A percentile compares a stretch with the other conserved stretches of the same genome.
Conservation (phyloP, 768 basidiomycete species). For the Boletus edulis region DNA sequence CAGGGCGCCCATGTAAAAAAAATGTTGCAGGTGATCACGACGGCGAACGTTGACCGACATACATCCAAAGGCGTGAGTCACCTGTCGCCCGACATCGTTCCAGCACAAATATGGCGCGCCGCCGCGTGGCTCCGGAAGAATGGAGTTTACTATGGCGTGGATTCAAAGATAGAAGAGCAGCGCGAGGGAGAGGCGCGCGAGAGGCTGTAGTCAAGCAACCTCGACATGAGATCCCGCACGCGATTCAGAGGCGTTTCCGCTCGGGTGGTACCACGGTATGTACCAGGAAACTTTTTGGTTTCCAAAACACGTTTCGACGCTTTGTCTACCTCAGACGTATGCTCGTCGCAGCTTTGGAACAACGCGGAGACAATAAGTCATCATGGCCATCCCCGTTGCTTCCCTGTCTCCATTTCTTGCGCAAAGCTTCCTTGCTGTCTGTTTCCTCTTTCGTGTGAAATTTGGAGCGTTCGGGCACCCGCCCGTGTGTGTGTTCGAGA, state of each 20-base stretch:
- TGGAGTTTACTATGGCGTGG: too few relatives aligned
- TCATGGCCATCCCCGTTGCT: not conserved
- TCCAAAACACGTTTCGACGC: not conserved
- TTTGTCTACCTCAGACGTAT: not conserved
- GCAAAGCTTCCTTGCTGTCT: not conserved
- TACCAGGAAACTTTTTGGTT: not conserved
- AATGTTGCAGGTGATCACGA: not conserved
- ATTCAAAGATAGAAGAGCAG: too few relatives aligned
- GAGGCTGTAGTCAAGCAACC: too few relatives aligned
- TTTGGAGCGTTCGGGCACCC: not conserved
- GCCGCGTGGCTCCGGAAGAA: too few relatives aligned
- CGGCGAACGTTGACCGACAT: not conserved
- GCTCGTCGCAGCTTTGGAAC: not conserved
- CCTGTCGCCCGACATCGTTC: too few relatives aligned
- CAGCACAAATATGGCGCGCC: too few relatives aligned
- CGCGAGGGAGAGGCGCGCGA: too few relatives aligned
- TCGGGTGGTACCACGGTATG: not conserved
- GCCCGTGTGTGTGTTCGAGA: slow-evolving; percentile 1
- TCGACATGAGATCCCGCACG: not conserved
- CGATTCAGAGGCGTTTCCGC: not conserved
- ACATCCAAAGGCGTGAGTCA: too few relatives aligned
- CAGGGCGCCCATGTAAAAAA: not conserved
- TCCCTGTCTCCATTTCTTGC: not conserved
- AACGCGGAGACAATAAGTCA: too few relatives aligned
- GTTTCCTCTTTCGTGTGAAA: not conserved